Evolutionary conservation across 495 filamentous ascomycete species (phyloP), one percentile per base, ranked within the genome.

Genomic region (Parathielavia appendiculata): DNA sequence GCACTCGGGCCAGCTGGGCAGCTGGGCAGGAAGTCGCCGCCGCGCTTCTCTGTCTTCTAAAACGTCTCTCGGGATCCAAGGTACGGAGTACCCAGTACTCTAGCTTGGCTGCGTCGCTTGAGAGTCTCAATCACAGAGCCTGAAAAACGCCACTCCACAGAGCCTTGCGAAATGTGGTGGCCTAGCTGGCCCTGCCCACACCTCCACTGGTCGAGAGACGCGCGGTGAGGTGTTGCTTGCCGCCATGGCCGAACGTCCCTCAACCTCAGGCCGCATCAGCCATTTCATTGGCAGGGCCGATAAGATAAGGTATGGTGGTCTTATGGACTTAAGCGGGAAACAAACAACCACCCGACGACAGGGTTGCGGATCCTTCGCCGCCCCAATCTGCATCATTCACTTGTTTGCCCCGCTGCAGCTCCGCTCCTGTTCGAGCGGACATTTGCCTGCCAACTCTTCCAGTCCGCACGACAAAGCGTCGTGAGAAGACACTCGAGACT

Each of bases 311-410:
- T 20, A 30, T 16, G 16, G 49, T 6, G 2, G 26, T 30, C 26
- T 36, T 62, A 64, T 63, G 54, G 54, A 62, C 57, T 63, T 64
- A 57, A 64, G 44, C 66, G 58, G 44, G 54, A 58, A 62, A 61
- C 48, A 30, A 17, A 38, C 50, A 39, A n/a, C 13, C 38, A 19
- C 20, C 43, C 40, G 26, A 58, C 61, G 54, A 56, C 64, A 66
- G 64, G 64, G 64, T 32, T 66, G 7, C 13, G 39, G 30, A 66
- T 66, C 64, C 64, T 66, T 56, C 54, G 55, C 57, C 3, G 39
- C 60, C 34, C 54, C 58, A 61, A 62, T 62, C 48, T 59, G 51
- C 23, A 41, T 39, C 53, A 59, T 39, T 54, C 56, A 30, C 50
- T 40, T 45, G 11, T 54, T 26, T 38, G 35, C 2, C 35, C 35